Evolutionary conservation across 495 filamentous ascomycete genomes (phyloP), one percentile per base, ranked within the genome.

Genomic region (Penicillium flavigenum): DNA sequence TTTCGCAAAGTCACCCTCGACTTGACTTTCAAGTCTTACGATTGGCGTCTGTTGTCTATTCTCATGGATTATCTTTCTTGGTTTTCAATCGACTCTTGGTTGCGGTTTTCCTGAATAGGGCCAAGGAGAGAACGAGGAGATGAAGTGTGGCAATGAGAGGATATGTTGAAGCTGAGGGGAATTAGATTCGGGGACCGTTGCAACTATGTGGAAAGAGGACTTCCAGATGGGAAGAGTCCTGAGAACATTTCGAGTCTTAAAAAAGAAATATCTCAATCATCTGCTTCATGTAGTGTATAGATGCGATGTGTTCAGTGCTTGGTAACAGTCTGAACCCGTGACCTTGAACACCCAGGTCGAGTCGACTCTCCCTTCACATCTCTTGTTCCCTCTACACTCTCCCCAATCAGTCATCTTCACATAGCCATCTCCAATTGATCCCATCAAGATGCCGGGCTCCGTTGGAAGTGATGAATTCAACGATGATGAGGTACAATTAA

Each of bases 11-110:
- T 67, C 66, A 59, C 68, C 39, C 51, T 57, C 41, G 43, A 52
- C 42, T 57, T 59, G 55, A 42, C 47, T 56, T 56, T 59, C 65
- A 70, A 68, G 72, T 71, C 73, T 77, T 69, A 76, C 65, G 72
- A 73, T 70, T 73, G 73, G 73, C 75, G 75, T 76, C 73, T 76
- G 63, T 72, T 73, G 60, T 54, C 59, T 66, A 54, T 69, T 71
- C 67, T 67, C 49, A 65, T 60, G 63, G 62, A 63, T 72, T 66
- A 62, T 63, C 60, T 67, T 63, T 63, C 60, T 63, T 60, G 52
- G 59, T 61, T 61, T 56, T 62, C 60, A 59, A 60, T 62, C 57
- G 64, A 61, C 60, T 64, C 63, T 65, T 68, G 61, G 63, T 62
- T 69, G 66, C 63, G 66, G 61, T 66, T 68, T 66, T 60, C 59